Evolutionary conservation across 345 rosid genomes (phyloP).

Genomic region (Populus euphratica): DNA sequence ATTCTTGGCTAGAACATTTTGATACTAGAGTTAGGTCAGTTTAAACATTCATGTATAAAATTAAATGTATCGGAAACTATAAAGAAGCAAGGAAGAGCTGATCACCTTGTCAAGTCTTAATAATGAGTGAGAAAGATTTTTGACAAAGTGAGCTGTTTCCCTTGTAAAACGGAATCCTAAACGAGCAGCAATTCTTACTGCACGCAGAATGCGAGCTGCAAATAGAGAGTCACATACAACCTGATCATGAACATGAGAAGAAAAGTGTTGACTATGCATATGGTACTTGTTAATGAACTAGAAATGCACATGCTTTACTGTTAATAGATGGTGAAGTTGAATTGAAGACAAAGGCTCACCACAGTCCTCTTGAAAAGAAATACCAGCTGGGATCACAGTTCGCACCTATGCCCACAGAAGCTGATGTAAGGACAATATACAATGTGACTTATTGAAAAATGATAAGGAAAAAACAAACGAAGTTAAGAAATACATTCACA

Average conservation of each 20-base stretch:
- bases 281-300: neutral
- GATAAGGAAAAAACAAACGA: conserved; percentile 14
- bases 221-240: conserved; percentile 17
- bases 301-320: neutral
- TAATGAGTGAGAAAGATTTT: conserved; percentile 48
- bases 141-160: conserved; percentile 77
- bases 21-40: conserved; percentile 15
- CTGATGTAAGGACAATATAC: conserved; percentile 9
- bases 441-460: conserved; percentile 10
- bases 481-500: conserved; percentile 58
- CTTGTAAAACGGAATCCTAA: conserved; percentile 72
- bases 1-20: conserved; percentile 61
- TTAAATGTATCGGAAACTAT: neutral
- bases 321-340: neutral
- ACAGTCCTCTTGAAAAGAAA: conserved; percentile 56
- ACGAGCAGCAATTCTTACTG: conserved; percentile 65
- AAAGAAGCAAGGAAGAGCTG: conserved; percentile 8
- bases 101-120: conserved; percentile 69
- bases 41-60: conserved; percentile 7
- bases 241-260: neutral
- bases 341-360: conserved; percentile 18
- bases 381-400: conserved; percentile 53
- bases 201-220: conserved; percentile 84
- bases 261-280: neutral
- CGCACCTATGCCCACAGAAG: conserved; percentile 42